These are phyloP conservation scores for Tripterygium wilfordii DNA, from an alignment of 177 flowering plant genomes.

Conservation along the genomic window DNA sequence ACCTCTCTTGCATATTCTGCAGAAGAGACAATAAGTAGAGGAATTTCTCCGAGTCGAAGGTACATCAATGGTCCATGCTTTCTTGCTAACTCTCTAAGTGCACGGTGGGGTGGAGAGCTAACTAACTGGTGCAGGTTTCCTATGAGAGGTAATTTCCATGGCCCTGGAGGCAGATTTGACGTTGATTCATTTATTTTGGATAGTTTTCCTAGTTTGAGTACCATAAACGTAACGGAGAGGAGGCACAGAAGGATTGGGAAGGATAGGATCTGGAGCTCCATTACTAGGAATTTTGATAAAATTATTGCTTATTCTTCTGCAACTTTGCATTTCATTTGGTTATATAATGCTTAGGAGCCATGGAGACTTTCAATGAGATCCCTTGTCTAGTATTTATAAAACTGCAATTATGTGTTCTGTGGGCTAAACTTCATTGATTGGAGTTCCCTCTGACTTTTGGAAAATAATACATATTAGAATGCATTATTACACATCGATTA, in stretches of 20 bases:
- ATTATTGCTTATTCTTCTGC: too few species aligned
- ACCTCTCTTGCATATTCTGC: constrained; percentile 22
- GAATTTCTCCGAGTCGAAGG: constrained; percentile 30
- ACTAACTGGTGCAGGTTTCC: constrained; percentile 22
- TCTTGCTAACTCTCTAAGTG: constrained; percentile 13
- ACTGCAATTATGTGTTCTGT: too few species aligned
- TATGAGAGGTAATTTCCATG: constrained; percentile 15
- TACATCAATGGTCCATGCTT: constrained; percentile 36
- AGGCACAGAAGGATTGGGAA: constrained; percentile 1
- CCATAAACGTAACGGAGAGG: constrained; percentile 6
- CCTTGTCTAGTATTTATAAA: too few species aligned
- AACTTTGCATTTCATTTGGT: too few species aligned
- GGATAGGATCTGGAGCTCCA: not conserved
- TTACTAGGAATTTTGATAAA: too few species aligned
- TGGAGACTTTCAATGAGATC: too few species aligned
- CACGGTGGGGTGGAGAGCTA: constrained; percentile 9
- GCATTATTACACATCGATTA: too few species aligned
- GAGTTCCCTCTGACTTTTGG: too few species aligned
- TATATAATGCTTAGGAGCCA: too few species aligned
- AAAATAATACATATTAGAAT: too few species aligned
- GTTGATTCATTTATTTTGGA: not conserved
- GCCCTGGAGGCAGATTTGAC: constrained; percentile 15
- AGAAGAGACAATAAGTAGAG: constrained; percentile 27
- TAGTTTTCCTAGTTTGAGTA: not conserved
- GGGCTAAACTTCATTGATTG: too few species aligned